Evolutionary conservation across 768 basidiomycete species (phyloP), one percentile per base, ranked within the genome.

Genomic region (Collybia mongolica): DNA sequence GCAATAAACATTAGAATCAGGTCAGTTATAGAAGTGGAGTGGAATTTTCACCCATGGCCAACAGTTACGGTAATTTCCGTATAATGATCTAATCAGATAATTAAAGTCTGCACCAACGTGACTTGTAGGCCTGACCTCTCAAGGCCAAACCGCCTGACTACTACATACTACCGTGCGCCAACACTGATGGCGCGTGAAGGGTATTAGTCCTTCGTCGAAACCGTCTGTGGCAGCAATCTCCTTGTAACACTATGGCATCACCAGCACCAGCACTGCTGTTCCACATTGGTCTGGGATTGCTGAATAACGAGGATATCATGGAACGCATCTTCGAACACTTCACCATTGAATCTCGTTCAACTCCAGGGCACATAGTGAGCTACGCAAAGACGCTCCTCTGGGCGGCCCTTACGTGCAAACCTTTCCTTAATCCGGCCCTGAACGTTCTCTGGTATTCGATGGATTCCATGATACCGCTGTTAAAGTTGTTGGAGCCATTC

Each of bases 401-500:
- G 28, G 46, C 28, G 17, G 41, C 46, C 5, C 14, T 41, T 35
- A 39, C 37, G 17, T 51, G 45, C 37, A 55, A 44, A 39, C 17
- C 44, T 15, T 55, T 51, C 28, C 24, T 40, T 11, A 45, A 51
- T 17, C 50, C 50, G 9, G 50, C 51, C 3, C 26, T 51, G n/a
- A 35, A 51, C 26, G 20, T n/a, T 17, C 40, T 55, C 5, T 54
- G 53, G 54, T 7, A 19, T 18, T 47, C 50, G 14, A 39, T 55
- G 28, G 26, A 46, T 24, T 28, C 20, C 24, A 18, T 52, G 7
- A 22, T 47, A 20, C 54, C 50, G 2, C 32, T 55, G 6, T 20
- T 55, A 15, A 54, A 54, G 37, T 18, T 54, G 28, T 44, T 54
- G 37, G 35, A 29, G 14, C 32, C 47, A 22, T 49, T 53, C 17